These are phyloP conservation scores for Geotrichum restrictum DNA, from an alignment of 1,139 yeast species.

Conservation along the genomic window DNA sequence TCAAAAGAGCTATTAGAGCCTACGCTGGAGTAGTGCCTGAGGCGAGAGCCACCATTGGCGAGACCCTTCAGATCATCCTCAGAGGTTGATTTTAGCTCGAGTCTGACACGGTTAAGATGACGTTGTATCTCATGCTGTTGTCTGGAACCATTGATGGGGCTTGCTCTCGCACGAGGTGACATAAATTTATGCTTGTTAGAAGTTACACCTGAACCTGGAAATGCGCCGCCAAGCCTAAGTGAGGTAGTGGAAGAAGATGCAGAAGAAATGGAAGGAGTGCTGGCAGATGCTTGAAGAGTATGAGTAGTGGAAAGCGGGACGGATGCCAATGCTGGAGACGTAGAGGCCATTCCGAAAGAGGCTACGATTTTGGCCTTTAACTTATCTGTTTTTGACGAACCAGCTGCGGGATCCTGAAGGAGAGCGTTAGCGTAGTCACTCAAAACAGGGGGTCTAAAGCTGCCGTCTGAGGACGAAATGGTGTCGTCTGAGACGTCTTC, in stretches of 20 bases:
- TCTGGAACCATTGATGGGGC: conserved; percentile 21
- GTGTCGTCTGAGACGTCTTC: conserved; percentile 27
- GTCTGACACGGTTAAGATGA: conserved; percentile 20
- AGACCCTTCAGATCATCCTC: conserved; percentile 16
- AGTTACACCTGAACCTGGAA: conserved; percentile 2
- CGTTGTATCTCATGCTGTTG: conserved; percentile 22
- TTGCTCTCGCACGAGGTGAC: conserved; percentile 9
- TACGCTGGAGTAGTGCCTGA: conserved; percentile 19
- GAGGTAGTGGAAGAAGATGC: conserved; percentile 12
- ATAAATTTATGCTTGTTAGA: conserved; percentile 11
- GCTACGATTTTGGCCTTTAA: conserved; percentile 8
- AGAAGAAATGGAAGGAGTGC: conserved; percentile 6
- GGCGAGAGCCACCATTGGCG: background rate
- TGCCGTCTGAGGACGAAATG: conserved; percentile 43
- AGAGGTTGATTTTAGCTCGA: conserved; percentile 14
- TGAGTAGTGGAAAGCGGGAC: conserved; percentile 2
- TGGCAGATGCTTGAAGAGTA: conserved; percentile 9
- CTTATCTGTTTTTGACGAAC: background rate
- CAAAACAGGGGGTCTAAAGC: conserved; percentile 60
- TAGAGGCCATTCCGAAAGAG: conserved; percentile 5
- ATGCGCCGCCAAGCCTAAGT: conserved; percentile 15
- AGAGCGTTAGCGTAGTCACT: conserved; percentile 54
- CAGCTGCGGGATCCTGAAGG: conserved; percentile 33
- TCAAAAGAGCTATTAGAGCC: conserved; percentile 16
- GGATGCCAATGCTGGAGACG: background rate